phyloP scores from a whole-genome alignment of 75 land plant genomes.

The Larix kaempferi region DNA sequence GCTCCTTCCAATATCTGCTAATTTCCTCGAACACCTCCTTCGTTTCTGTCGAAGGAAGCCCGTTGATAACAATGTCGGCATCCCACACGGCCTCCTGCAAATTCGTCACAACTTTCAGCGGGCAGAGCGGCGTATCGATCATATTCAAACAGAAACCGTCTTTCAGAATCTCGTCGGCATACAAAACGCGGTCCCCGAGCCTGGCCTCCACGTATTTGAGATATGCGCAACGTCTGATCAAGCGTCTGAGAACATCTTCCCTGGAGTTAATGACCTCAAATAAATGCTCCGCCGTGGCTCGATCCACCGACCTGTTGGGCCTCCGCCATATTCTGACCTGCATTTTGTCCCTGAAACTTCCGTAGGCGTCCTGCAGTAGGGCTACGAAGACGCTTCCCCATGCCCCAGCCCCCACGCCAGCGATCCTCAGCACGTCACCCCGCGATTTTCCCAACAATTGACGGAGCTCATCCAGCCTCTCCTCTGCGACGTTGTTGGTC shows the following conservation, averaged over 20 bases:
- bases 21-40: conserved; percentile 35
- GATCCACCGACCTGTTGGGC: conserved; percentile 37
- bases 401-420: conserved; percentile 46
- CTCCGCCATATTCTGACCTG: conserved; percentile 47
- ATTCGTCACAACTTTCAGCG: conserved; percentile 48
- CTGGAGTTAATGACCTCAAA: conserved; percentile 46
- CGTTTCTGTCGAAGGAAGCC: conserved; percentile 47
- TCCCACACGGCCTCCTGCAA: conserved; percentile 58
- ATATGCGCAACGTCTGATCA: conserved; percentile 47
- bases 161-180: conserved; percentile 46
- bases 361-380: conserved; percentile 43
- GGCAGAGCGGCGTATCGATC: conserved; percentile 48
- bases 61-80: conserved; percentile 44
- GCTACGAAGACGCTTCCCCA: conserved; percentile 51
- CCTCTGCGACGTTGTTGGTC: not conserved
- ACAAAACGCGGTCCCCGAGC: conserved; percentile 40
- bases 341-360: conserved; percentile 27
- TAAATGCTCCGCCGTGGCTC: conserved; percentile 35
- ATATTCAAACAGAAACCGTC: conserved; percentile 52
- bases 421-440: conserved; percentile 34
- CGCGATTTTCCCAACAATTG: conserved; percentile 26
- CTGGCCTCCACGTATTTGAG: conserved; percentile 49
- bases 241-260: conserved; percentile 45
- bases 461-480: conserved; percentile 21
- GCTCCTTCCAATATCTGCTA: conserved; percentile 44